Base-by-base conservation (phyloP, 352 stramenopile species). In the Globisporangium ultimum region DNA sequence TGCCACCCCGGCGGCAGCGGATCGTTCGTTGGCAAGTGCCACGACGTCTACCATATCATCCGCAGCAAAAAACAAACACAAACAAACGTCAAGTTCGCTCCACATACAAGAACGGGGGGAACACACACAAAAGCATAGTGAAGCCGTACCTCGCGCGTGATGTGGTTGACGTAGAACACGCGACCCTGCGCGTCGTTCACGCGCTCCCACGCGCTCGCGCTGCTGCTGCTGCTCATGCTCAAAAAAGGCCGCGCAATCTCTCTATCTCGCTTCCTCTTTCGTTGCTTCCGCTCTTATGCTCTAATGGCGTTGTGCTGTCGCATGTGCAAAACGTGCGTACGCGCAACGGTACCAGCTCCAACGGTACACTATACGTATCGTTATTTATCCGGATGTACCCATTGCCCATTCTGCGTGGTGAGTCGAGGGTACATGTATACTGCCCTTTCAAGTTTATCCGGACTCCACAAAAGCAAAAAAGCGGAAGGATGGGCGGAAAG, bases 161-260 rank as follows among this genome's bases (percentile, higher is more conserved):
- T 62, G 64, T 93, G 83, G 64, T 95, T 95, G 24, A 95, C 85
- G 66, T 93, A 95, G 66, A 95, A 95, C 43, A 89, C 88, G 55
- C 82, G 81, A 5, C 85, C 85, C 38, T 86, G 77, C n/a, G 83
- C 71, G 77, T 95, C 83, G 65, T 85, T 68, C 47, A 93, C 78
- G 67, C 84, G 83, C 71, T 91, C 72, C 85, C 85, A 95, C 49
- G 70, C 72, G 56, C 72, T 38, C 13, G 6, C n/a, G 14, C 24
- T 21, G 15, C 13, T 58, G 3, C 28, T 11, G 41, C 15, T 11
- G 15, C 53, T 60, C 8, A n/a, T 56, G 51, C 38, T 48, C 17
- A 28, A 28, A 28, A n/a, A n/a, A n/a, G n/a, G n/a, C n/a, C n/a
- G n/a, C 24, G 24, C 24, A 5, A 2, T 40, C 34, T 57, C 34